Evolutionary conservation across 495 filamentous ascomycete species (phyloP).

Genomic region (Tuber borchii): DNA sequence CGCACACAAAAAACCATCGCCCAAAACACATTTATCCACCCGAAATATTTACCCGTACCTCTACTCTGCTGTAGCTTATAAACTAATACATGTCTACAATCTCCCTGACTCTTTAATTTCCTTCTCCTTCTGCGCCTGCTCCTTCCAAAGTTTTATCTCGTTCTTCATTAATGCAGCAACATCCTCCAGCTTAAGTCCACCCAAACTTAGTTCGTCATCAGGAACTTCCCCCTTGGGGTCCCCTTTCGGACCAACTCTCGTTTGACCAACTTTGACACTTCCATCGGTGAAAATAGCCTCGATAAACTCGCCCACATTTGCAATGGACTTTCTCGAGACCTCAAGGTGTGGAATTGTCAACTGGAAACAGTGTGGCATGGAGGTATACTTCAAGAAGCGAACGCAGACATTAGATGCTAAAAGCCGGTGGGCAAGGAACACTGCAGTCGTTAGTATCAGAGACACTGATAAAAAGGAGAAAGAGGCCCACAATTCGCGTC

Average conservation of each 20-base stretch:
- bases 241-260: slow-evolving; percentile 54
- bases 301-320: slow-evolving; percentile 56
- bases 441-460: slow-evolving; percentile 14
- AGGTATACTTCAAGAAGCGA: slow-evolving; percentile 68
- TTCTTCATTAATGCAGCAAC: slow-evolving; percentile 49
- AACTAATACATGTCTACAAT: slow-evolving; percentile 9
- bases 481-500: slow-evolving; percentile 54
- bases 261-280: slow-evolving; percentile 41
- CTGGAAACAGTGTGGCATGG: slow-evolving; percentile 84
- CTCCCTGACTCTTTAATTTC: slow-evolving; percentile 13
- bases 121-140: slow-evolving; percentile 32
- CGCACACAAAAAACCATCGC: neutral
- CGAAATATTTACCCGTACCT: neutral
- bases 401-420: slow-evolving; percentile 58
- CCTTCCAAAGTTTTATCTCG: slow-evolving; percentile 48
- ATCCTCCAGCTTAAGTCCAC: slow-evolving; percentile 51
- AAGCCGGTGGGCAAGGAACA: slow-evolving; percentile 56
- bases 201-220: slow-evolving; percentile 46
- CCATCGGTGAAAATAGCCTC: slow-evolving; percentile 45
- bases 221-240: slow-evolving; percentile 51
- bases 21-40: neutral
- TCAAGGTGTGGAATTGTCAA: slow-evolving; percentile 53
- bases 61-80: neutral
- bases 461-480: neutral
- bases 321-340: slow-evolving; percentile 51